Conservation (phyloP, 2,329 filamentous ascomycete species). For the Colletotrichum lentis region DNA sequence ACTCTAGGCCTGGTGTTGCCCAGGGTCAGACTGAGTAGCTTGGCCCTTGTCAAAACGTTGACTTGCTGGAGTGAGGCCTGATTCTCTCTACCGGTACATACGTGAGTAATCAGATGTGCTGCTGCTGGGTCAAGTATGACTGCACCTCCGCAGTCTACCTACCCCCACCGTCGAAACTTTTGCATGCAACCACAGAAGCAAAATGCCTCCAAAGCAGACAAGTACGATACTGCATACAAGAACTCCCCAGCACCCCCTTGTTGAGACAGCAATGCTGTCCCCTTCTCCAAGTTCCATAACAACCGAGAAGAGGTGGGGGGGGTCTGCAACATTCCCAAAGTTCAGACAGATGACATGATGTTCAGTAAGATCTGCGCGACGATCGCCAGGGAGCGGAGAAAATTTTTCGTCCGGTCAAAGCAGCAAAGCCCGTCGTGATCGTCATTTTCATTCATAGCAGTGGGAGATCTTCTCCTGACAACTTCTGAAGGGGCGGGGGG, state of each 20-base stretch:
- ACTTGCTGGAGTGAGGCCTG: no score
- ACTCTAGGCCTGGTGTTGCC: no score
- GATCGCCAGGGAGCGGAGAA: slow-evolving; percentile 23
- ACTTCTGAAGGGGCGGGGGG: background rate
- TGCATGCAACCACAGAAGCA: background rate
- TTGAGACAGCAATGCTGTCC: background rate
- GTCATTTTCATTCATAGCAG: background rate
- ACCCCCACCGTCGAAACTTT: no score
- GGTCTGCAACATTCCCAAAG: slow-evolving; percentile 23
- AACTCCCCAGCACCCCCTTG: background rate
- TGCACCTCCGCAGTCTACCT: no score
- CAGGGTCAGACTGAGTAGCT: no score
- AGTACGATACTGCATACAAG: background rate
- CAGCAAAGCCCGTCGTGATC: slow-evolving; percentile 17
- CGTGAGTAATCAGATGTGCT: no score
- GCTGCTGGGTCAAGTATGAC: no score
- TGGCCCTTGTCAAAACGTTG: no score
- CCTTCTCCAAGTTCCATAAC: slow-evolving; percentile 15
- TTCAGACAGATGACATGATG: slow-evolving; percentile 31
- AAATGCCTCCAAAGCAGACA: background rate
- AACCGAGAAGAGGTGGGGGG: background rate
- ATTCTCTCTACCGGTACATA: no score
- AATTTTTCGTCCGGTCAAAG: slow-evolving; percentile 18
- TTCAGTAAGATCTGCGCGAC: slow-evolving; percentile 31
- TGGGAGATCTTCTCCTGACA: slow-evolving; percentile 11